Evolutionary conservation across 192 early-diverging fungal genomes (phyloP), one percentile per base, ranked within the genome.

Genomic region (Bifiguratus adelaidae): DNA sequence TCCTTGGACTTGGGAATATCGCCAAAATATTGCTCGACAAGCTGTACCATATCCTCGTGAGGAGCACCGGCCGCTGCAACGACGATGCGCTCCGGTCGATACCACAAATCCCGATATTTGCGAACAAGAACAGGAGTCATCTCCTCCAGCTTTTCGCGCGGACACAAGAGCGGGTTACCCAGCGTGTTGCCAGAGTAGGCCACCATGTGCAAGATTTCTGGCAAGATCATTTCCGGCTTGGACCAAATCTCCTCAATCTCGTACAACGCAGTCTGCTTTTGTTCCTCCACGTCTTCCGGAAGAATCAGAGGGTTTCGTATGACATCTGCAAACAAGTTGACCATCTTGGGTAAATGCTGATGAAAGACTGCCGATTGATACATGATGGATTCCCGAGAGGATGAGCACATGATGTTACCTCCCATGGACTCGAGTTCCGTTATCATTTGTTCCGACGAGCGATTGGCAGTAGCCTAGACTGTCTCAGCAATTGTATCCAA

Each of bases 331-430:
- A 95, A 76, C 18, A 92, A 65, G 11, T 70, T 48, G 28, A 93
- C 37, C n/a, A 88, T 78, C 15, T 75, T 67, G 1, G 66, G 57
- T 18, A 92, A 52, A 62, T 95, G 90, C 51, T 89, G 77, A 3
- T 73, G 78, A 55, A 98, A 91, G 19, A 98, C 81, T 4, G 88
- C 81, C 4, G 86, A 83, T 58, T 94, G 92, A 60, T 95, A 98
- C 80, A 92, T 89, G 64, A 98, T 91, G 42, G 85, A 74, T 58
- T 98, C 95, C 24, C 92, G 80, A 18, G 88, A 84, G 36, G 83
- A 82, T 15, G 91, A 86, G 47, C 91, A 84, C 71, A 87, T 80
- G 12, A 95, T 76, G 38, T 90, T 92, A 13, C 91, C 91, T 9
- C 95, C 92, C 13, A 95, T 67, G 27, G 80, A 74, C 50, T 95